Percentiles rank a stretch among this genome's conserved stretches.
Evolutionary conservation across 2,329 filamentous ascomycete species (phyloP).

Genomic region (Cercospora zeina): DNA sequence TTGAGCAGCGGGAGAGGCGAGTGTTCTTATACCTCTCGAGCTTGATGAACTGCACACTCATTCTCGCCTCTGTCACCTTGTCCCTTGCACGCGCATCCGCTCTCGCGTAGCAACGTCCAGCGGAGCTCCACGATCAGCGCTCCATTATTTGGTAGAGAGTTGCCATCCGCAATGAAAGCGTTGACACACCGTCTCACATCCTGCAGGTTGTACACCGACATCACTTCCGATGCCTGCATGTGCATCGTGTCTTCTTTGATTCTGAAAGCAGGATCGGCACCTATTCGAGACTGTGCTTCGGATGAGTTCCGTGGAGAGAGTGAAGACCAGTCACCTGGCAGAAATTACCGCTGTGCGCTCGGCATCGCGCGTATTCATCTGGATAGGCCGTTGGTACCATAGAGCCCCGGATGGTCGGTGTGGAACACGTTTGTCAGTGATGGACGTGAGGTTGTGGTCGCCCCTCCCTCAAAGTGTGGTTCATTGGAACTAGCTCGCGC

Average conservation of each 20-base stretch:
- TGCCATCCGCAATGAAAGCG: not conserved
- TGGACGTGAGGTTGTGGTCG: not conserved
- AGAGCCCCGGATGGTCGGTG: not conserved
- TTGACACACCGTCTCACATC: not conserved
- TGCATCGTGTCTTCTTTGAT: not conserved
- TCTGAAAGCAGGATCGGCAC: constrained; percentile 2
- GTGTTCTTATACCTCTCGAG: constrained; percentile 23
- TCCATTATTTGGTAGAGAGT: not conserved
- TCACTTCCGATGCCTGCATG: not conserved
- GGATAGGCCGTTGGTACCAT: not conserved
- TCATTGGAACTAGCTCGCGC: not conserved
- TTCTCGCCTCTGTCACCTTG: not conserved
- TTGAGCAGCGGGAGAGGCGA: constrained; percentile 11
- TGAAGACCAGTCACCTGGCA: no score
- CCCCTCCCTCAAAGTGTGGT: not conserved
- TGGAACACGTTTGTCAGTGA: not conserved
- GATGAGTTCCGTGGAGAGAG: not conserved
- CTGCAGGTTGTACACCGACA: not conserved
- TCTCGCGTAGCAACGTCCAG: not conserved
- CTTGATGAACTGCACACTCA: not conserved
- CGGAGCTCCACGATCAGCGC: not conserved
- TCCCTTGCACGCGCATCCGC: not conserved
- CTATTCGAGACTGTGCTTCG: not conserved
- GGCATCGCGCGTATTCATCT: not conserved
- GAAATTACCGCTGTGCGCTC: not conserved